These are phyloP conservation scores for Magnaporthiopsis rhizophila DNA, from an alignment of 2,329 filamentous ascomycete genomes.

Conservation along the genomic window DNA sequence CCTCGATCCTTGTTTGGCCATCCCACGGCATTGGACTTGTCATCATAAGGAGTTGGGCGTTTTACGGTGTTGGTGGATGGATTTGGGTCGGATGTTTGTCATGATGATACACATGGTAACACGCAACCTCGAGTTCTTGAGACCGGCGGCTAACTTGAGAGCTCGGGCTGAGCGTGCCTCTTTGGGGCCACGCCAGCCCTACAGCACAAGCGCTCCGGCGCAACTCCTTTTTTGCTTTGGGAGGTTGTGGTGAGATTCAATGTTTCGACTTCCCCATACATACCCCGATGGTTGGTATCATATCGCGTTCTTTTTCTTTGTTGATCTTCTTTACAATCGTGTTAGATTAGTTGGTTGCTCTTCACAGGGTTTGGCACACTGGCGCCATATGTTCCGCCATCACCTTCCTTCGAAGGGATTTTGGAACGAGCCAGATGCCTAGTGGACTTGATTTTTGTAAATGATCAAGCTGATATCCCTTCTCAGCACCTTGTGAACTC, in stretches of 20 bases:
- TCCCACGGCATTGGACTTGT: neutral
- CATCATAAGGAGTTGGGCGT: neutral
- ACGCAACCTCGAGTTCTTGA: neutral
- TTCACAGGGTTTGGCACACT: neutral
- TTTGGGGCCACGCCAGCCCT: neutral
- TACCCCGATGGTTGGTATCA: neutral
- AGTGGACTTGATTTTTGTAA: no score
- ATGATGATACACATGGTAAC: neutral
- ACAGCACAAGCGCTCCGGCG: neutral
- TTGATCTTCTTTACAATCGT: neutral
- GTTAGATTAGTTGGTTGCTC: neutral
- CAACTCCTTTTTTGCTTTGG: neutral
- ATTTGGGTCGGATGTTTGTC: neutral
- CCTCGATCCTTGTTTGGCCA: neutral
- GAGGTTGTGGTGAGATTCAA: neutral
- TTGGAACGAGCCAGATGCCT: no score
- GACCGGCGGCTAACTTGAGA: constrained; percentile 7
- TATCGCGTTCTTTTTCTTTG: neutral
- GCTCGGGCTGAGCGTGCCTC: constrained; percentile 3
- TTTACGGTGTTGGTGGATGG: neutral
- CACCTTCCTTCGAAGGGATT: no score
- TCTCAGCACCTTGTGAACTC: no score
- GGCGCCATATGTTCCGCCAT: no score
- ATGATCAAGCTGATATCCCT: no score
- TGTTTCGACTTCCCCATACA: neutral